A percentile compares a stretch with the other conserved stretches of the same genome.
Conservation (phyloP, 495 filamentous ascomycete species). For the Penicillium silybi region DNA sequence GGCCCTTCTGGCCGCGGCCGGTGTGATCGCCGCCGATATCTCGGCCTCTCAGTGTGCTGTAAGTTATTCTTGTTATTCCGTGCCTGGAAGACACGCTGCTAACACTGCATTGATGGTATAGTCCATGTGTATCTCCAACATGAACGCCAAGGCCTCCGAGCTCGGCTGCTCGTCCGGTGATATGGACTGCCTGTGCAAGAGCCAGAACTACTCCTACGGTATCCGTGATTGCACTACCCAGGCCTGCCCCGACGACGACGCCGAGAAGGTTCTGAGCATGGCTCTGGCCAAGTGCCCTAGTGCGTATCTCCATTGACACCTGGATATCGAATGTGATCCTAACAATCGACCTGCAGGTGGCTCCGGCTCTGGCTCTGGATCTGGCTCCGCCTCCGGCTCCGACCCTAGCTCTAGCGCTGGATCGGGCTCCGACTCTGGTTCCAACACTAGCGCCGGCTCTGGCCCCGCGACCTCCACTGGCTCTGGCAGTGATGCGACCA, state of each 20-base stretch:
- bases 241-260: conserved; percentile 54
- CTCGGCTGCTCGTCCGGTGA: conserved; percentile 59
- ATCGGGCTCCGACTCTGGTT: conserved; percentile 15
- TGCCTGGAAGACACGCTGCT: not conserved
- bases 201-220: conserved; percentile 65
- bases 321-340: not conserved
- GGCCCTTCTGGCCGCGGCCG: conserved; percentile 33
- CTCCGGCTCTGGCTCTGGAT: conserved; percentile 3
- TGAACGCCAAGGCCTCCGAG: conserved; percentile 56
- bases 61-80: not conserved
- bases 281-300: conserved; percentile 37
- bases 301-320: not conserved
- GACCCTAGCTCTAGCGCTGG: conserved; percentile 14
- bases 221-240: conserved; percentile 73
- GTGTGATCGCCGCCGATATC: conserved; percentile 23
- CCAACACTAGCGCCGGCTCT: conserved; percentile 12
- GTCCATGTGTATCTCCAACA: conserved; percentile 70
- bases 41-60: conserved; percentile 39
- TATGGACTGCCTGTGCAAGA: conserved; percentile 66
- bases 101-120: conserved; percentile 25
- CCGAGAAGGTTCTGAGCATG: conserved; percentile 30
- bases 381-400: conserved; percentile 15
- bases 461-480: conserved; percentile 4
- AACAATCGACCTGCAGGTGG: conserved; percentile 2
- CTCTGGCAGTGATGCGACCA: conserved; percentile 14